These are phyloP conservation scores for Metschnikowia continentalis DNA, from an alignment of 805 yeast genomes.

Conservation along the genomic window DNA sequence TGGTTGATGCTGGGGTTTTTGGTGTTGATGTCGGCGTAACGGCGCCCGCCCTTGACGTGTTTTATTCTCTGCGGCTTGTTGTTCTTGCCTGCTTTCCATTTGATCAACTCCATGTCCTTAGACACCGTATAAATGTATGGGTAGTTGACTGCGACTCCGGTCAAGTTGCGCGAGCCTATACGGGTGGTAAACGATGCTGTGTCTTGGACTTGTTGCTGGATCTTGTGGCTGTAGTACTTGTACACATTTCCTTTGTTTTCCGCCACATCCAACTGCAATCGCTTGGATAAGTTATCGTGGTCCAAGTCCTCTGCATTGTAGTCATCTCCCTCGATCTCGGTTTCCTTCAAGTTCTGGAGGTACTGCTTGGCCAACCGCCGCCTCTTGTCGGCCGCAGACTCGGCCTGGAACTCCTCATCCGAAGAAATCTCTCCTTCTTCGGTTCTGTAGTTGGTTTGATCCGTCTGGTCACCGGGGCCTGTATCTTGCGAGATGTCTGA, in stretches of 20 bases:
- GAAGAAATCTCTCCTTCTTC: conserved; percentile 41
- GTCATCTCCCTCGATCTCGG: conserved; percentile 44
- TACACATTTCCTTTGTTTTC: conserved; percentile 83
- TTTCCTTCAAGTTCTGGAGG: conserved; percentile 68
- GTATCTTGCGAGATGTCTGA: conserved; percentile 4
- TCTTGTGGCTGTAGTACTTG: conserved; percentile 54
- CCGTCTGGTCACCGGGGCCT: background rate
- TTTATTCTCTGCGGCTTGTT: conserved; percentile 60
- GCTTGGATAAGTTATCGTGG: conserved; percentile 72
- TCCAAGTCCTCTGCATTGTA: conserved; percentile 92
- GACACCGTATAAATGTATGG: conserved; percentile 75
- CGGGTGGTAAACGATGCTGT: conserved; percentile 40
- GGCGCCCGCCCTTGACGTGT: conserved; percentile 59
- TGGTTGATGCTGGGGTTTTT: conserved; percentile 58
- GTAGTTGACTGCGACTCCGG: conserved; percentile 50
- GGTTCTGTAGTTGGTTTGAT: background rate
- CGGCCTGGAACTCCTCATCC: conserved; percentile 70
- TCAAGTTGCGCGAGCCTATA: conserved; percentile 57
- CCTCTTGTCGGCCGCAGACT: conserved; percentile 88
- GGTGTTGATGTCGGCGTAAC: conserved; percentile 34
- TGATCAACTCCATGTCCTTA: conserved; percentile 74
- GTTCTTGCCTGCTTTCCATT: conserved; percentile 58
- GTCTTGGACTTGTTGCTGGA: conserved; percentile 39
- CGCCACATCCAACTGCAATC: conserved; percentile 85
- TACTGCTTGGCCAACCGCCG: conserved; percentile 92